Conservation (phyloP, 345 rosid genomes). For the Tarenaya hassleriana region DNA sequence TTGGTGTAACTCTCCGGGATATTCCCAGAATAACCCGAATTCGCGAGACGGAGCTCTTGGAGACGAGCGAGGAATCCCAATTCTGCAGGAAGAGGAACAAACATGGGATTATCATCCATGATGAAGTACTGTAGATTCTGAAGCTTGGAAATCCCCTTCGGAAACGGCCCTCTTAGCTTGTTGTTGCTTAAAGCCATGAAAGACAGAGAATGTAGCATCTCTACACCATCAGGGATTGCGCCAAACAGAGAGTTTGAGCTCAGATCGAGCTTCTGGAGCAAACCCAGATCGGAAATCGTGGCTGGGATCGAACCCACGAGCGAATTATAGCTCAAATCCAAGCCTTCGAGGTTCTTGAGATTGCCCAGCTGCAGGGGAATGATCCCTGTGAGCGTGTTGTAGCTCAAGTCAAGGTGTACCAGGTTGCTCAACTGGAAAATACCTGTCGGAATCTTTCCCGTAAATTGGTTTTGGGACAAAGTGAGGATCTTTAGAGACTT, state of each 20-base stretch:
- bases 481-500: slow-evolving; percentile 65
- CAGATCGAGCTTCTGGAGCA: slow-evolving; percentile 82
- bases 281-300: slow-evolving; percentile 51
- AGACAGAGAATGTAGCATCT: slow-evolving; percentile 42
- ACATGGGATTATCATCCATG: slow-evolving; percentile 84
- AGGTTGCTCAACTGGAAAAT: slow-evolving; percentile 40
- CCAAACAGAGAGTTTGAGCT: slow-evolving; percentile 67
- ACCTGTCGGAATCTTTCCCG: slow-evolving; percentile 47
- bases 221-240: slow-evolving; percentile 47
- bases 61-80: slow-evolving; percentile 49
- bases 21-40: slow-evolving; percentile 61
- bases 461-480: slow-evolving; percentile 64
- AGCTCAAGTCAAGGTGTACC: slow-evolving; percentile 74
- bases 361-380: slow-evolving; percentile 56
- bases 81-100: slow-evolving; percentile 49
- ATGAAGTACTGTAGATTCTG: slow-evolving; percentile 67
- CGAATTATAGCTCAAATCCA: slow-evolving; percentile 76
- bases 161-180: slow-evolving; percentile 49
- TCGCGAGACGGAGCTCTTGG: slow-evolving; percentile 74
- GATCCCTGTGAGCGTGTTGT: slow-evolving; percentile 51
- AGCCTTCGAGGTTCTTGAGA: slow-evolving; percentile 53
- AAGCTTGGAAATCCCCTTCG: slow-evolving; percentile 50
- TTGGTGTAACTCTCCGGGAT: slow-evolving; percentile 53
- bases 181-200: slow-evolving; percentile 81
- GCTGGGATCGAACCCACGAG: slow-evolving; percentile 51